Evolutionary conservation across 148 eudicot genomes (phyloP).

Genomic region (Amaranthus palmeri): DNA sequence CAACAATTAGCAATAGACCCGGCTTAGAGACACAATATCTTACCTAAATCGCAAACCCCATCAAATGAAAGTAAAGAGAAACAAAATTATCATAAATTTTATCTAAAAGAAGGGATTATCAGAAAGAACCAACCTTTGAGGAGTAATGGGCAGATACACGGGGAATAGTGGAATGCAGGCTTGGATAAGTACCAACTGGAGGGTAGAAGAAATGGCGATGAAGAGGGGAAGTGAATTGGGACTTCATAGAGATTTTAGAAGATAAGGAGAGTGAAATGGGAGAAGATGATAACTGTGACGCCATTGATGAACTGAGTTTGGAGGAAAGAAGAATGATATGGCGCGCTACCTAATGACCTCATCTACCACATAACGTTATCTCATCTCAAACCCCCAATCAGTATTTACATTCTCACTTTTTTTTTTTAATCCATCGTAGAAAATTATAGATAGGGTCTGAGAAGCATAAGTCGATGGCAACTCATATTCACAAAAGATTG

Average conservation of each 20-base stretch:
- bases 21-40: too few species aligned
- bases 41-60: too few species aligned
- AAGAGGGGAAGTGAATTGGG: slow-evolving; percentile 7
- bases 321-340: background rate
- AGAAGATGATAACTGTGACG: slow-evolving; percentile 31
- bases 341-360: background rate
- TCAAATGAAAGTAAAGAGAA: too few species aligned
- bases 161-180: slow-evolving; percentile 3
- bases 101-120: background rate
- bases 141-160: slow-evolving; percentile 7
- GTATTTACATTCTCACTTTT: background rate
- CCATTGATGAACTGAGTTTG: slow-evolving; percentile 30
- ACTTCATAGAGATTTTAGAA: background rate
- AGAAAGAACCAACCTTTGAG: slow-evolving; percentile 22
- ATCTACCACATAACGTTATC: slow-evolving; percentile 7
- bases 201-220: slow-evolving; percentile 9
- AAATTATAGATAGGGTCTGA: too few species aligned
- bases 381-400: background rate
- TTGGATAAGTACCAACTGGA: slow-evolving; percentile 9
- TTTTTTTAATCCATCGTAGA: too few species aligned
- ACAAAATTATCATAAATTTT: too few species aligned
- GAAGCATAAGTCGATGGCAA: too few species aligned
- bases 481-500: too few species aligned
- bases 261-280: slow-evolving; percentile 10
- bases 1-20: background rate